Percentiles rank a stretch among this genome's conserved stretches.
Conservation (phyloP, 768 basidiomycete species). For the Filobasidium floriforme region DNA sequence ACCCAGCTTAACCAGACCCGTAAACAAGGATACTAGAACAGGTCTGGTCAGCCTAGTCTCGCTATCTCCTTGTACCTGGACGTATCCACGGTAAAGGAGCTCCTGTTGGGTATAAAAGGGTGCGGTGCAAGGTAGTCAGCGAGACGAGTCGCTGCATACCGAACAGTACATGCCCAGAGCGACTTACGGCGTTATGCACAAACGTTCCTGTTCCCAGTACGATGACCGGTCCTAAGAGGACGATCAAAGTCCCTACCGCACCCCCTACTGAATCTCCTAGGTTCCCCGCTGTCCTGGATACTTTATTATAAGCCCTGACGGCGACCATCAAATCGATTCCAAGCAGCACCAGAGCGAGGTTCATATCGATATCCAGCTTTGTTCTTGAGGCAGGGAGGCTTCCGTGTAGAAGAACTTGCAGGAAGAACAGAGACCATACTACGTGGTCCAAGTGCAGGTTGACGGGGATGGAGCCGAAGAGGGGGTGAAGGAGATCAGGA, state of each 20-base stretch:
- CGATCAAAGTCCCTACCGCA: not conserved
- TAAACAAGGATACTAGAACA: too few relatives aligned
- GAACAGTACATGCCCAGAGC: too few relatives aligned
- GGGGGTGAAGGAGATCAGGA: slow-evolving; percentile 6
- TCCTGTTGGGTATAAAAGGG: too few relatives aligned
- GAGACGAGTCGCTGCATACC: too few relatives aligned
- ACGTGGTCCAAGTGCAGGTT: not conserved
- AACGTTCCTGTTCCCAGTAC: not conserved
- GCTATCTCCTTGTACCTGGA: too few relatives aligned
- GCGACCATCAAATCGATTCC: not conserved
- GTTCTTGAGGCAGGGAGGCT: too few relatives aligned
- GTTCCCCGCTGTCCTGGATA: not conserved
- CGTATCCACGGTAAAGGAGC: too few relatives aligned
- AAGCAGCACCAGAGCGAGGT: not conserved
- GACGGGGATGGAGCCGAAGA: slow-evolving; percentile 14
- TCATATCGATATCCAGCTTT: not conserved
- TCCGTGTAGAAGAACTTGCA: too few relatives aligned
- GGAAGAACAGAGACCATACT: not conserved
- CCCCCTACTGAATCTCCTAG: not conserved
- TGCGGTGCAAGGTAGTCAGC: too few relatives aligned
- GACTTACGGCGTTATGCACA: too few relatives aligned
- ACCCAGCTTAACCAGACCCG: too few relatives aligned
- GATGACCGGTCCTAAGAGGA: not conserved
- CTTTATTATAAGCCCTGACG: not conserved
- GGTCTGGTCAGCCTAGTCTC: too few relatives aligned